These are phyloP conservation scores for Starmera stellimalicola DNA, from an alignment of 1,139 yeast genomes.

Conservation along the genomic window DNA sequence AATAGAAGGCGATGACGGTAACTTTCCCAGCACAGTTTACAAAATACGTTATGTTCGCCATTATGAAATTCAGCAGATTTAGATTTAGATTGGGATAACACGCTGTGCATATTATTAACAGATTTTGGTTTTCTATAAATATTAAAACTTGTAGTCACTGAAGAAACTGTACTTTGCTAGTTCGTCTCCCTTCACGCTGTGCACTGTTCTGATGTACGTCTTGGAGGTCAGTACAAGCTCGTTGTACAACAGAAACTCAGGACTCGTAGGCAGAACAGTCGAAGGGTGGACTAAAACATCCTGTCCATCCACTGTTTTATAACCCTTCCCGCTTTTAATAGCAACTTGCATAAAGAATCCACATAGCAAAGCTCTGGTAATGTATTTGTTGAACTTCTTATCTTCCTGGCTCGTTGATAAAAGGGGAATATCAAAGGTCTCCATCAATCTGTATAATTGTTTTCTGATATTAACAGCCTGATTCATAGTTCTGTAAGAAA, in stretches of 20 bases:
- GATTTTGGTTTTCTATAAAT: not conserved
- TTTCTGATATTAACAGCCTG: conserved; percentile 80
- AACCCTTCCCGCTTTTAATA: conserved; percentile 70
- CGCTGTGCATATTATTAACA: no score
- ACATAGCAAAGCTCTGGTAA: conserved; percentile 78
- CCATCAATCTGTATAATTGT: conserved; percentile 81
- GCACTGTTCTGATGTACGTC: conserved; percentile 90
- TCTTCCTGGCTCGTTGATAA: conserved; percentile 63
- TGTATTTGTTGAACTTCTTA: conserved; percentile 58
- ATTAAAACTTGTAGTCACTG: conserved; percentile 20
- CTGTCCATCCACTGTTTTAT: conserved; percentile 88
- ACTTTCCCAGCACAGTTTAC: no score
- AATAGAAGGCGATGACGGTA: no score
- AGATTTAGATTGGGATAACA: no score
- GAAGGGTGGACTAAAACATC: conserved; percentile 92
- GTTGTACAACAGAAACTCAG: conserved; percentile 90
- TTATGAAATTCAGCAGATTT: no score
- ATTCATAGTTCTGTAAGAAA: conserved; percentile 72
- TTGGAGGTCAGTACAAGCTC: conserved; percentile 91
- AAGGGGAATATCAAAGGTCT: conserved; percentile 64
- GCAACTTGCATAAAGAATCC: conserved; percentile 99
- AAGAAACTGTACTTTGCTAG: conserved; percentile 20
- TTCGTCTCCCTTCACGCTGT: conserved; percentile 91
- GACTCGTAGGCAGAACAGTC: conserved; percentile 75
- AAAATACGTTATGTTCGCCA: no score